Base-by-base conservation (phyloP, 2,329 filamentous ascomycete species). In the Colletotrichum noveboracense region DNA sequence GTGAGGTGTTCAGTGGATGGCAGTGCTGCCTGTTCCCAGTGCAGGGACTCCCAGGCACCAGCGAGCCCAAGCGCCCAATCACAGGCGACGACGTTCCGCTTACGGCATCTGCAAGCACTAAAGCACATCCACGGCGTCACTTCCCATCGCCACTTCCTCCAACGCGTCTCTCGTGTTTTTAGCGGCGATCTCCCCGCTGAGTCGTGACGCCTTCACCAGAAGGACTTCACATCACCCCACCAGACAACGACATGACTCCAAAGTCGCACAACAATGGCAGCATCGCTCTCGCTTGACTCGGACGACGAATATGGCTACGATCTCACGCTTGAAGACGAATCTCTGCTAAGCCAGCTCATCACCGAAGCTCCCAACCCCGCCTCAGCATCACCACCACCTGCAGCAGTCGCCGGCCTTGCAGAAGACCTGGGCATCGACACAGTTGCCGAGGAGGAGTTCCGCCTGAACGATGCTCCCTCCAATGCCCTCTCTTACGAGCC, bases 271-370 rank as follows among this genome's bases (percentile, higher is more conserved):
- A 66, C 32, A 12, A 78, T 78, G 77, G 66, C 75, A 61, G 32
- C 26, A 32, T 56, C 67, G 43, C 48, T 67, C 36, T 60, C 34
- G 26, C 69, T 69, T 73, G 84, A 85, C 76, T 83, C 80, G 76
- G 85, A 87, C 77, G 84, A 82, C 78, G 86, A 89, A 58, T 89
- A 87, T 80, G 86, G 83, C 73, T 89, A 87, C 78, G 86, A 89
- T 77, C 82, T 89, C 58, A 86, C 87, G 4, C 77, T 81, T 2
- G 88, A 89, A 32, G 88, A 90, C 34, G 88, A 90, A 74, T 78
- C 85, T 55, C 76, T 86, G 60, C 79, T 89, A 18, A 79, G 82
- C 68, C 74, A 84, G 66, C 79, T 87, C 52, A 80, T 80, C 61
- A 79, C 82, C 16, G 74, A 80, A 55, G 10, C 21, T 21, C 34